These are phyloP conservation scores for Hyphopichia homilentoma DNA, from an alignment of 805 yeast genomes.

Conservation along the genomic window DNA sequence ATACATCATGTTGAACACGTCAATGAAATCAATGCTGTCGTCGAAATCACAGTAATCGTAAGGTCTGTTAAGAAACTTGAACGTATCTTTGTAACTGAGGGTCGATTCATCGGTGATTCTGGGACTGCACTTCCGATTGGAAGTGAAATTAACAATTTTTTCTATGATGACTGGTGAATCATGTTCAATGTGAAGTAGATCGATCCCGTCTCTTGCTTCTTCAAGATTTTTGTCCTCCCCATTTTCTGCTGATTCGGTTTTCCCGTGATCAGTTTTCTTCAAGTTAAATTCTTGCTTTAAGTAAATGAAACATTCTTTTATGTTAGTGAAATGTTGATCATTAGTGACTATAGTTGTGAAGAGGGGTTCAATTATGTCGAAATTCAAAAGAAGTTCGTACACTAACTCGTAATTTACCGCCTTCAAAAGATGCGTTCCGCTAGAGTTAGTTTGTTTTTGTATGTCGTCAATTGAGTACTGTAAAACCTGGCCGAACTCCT, in stretches of 20 bases:
- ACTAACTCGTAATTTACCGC: slow-evolving; percentile 28
- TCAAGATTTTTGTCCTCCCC: neutral
- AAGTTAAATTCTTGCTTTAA: slow-evolving; percentile 15
- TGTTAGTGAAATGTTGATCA: slow-evolving; percentile 7
- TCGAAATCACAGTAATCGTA: neutral
- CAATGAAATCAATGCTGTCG: slow-evolving; percentile 1
- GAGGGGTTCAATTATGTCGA: slow-evolving; percentile 13
- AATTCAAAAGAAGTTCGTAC: slow-evolving; percentile 24
- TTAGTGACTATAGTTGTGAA: slow-evolving; percentile 11
- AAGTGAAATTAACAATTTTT: slow-evolving; percentile 7
- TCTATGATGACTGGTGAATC: slow-evolving; percentile 23
- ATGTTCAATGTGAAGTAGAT: slow-evolving; percentile 20
- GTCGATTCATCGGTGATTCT: neutral
- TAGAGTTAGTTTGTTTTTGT: no score
- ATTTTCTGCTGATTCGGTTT: neutral
- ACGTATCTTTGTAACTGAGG: neutral
- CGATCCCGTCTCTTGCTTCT: slow-evolving; percentile 6
- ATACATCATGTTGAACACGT: neutral
- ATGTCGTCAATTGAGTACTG: slow-evolving; percentile 10
- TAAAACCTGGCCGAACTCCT: slow-evolving; percentile 14
- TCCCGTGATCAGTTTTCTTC: neutral
- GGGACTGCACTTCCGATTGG: neutral
- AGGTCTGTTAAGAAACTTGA: neutral
- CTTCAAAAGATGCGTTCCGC: slow-evolving; percentile 17
- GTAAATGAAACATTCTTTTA: slow-evolving; percentile 13